These are phyloP conservation scores for Panicum hallii DNA, from an alignment of 202 grass and related monocot genomes.

Conservation along the genomic window DNA sequence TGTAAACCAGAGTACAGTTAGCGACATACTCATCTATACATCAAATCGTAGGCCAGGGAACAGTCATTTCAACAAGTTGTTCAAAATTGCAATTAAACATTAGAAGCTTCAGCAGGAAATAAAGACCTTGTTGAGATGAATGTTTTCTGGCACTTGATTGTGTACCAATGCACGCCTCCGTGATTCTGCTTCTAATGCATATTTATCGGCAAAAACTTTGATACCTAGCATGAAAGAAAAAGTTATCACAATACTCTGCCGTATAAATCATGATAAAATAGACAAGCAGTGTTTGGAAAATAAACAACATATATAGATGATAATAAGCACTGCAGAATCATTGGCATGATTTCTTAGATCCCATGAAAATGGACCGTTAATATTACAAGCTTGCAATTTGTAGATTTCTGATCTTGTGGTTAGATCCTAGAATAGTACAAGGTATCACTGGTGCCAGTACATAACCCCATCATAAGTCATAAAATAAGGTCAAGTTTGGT, in stretches of 20 bases:
- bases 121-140: conserved; percentile 67
- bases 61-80: conserved; percentile 9
- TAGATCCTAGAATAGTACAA: conserved; percentile 14
- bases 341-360: conserved; percentile 28
- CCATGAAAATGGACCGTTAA: conserved; percentile 3
- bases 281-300: background rate
- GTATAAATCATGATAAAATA: conserved; percentile 5
- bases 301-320: background rate
- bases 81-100: conserved; percentile 33
- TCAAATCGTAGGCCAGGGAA: conserved; percentile 11
- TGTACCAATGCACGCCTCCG: conserved; percentile 63
- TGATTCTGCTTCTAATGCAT: conserved; percentile 75
- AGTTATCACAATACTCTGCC: background rate
- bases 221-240: conserved; percentile 59
- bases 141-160: conserved; percentile 69
- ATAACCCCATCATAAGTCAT: conserved; percentile 9
- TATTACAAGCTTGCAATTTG: conserved; percentile 9
- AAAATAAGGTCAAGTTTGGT: conserved; percentile 16
- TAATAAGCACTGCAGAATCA: background rate
- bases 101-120: conserved; percentile 32
- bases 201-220: conserved; percentile 72
- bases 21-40: conserved; percentile 27
- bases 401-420: background rate
- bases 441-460: background rate
- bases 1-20: conserved; percentile 28